Conservation (phyloP, 306 rosid genomes). For the Macrotyloma uniflorum region DNA sequence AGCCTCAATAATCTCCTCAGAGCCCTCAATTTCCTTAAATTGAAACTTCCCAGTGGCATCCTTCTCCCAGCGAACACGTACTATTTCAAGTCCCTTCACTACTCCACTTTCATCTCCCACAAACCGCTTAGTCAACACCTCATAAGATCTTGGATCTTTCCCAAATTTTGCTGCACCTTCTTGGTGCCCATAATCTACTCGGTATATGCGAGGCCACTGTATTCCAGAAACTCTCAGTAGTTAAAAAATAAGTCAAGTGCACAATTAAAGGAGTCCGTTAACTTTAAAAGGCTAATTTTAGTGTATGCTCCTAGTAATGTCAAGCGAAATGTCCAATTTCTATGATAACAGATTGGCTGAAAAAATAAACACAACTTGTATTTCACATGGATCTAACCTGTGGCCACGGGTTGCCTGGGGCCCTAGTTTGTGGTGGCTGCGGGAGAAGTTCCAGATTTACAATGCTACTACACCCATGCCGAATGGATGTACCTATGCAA, state of each 20-base stretch:
- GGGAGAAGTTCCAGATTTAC: slow-evolving; percentile 15
- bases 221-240: slow-evolving; percentile 28
- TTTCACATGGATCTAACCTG: slow-evolving; percentile 15
- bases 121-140: slow-evolving; percentile 89
- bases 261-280: not conserved
- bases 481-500: slow-evolving; percentile 92
- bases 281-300: not conserved
- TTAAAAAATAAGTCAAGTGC: not conserved
- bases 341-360: not conserved
- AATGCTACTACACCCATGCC: slow-evolving; percentile 6
- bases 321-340: not conserved
- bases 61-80: slow-evolving; percentile 83
- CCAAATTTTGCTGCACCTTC: slow-evolving; percentile 92
- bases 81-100: slow-evolving; percentile 82
- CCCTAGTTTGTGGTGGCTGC: slow-evolving; percentile 16
- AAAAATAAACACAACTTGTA: not conserved
- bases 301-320: not conserved
- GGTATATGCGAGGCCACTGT: slow-evolving; percentile 97
- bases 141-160: slow-evolving; percentile 89
- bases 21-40: slow-evolving; percentile 86
- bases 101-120: slow-evolving; percentile 86
- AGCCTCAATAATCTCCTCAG: slow-evolving; percentile 84
- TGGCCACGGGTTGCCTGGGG: slow-evolving; percentile 15
- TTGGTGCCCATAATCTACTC: slow-evolving; percentile 95
- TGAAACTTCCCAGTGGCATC: slow-evolving; percentile 85